A percentile compares a stretch with the other conserved stretches of the same genome.
These are phyloP conservation scores for Apophysomyces trapeziformis DNA, from an alignment of 371 early-diverging fungal species.

Conservation along the genomic window DNA sequence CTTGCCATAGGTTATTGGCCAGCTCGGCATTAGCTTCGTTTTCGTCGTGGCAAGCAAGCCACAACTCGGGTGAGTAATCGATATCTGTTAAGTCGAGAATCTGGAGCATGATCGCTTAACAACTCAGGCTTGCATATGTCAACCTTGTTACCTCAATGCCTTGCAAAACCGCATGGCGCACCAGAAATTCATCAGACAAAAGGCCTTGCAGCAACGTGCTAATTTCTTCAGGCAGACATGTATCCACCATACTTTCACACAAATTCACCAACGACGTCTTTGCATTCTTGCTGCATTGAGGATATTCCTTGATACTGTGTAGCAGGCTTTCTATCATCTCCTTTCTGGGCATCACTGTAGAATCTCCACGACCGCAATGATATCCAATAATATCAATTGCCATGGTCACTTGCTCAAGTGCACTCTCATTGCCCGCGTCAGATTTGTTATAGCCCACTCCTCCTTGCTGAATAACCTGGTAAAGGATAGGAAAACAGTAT, in stretches of 20 bases:
- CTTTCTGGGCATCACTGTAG: slow-evolving; percentile 65
- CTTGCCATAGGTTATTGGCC: slow-evolving; percentile 82
- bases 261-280: slow-evolving; percentile 66
- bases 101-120: slow-evolving; percentile 2
- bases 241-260: slow-evolving; percentile 72
- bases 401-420: slow-evolving; percentile 77
- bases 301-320: slow-evolving; percentile 72
- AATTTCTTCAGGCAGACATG: slow-evolving; percentile 58
- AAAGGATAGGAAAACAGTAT: slow-evolving; percentile 82
- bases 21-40: slow-evolving; percentile 69
- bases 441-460: slow-evolving; percentile 60
- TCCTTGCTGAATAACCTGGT: slow-evolving; percentile 69
- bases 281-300: slow-evolving; percentile 64
- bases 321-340: slow-evolving; percentile 76
- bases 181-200: slow-evolving; percentile 72
- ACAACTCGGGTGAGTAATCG: slow-evolving; percentile 64
- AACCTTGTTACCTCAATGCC: slow-evolving; percentile 61
- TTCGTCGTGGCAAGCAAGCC: slow-evolving; percentile 75
- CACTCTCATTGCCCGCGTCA: slow-evolving; percentile 50
- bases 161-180: slow-evolving; percentile 79
- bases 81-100: slow-evolving; percentile 70
- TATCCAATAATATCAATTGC: slow-evolving; percentile 76
- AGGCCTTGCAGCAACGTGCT: slow-evolving; percentile 75
- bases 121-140: slow-evolving; percentile 3
- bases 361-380: slow-evolving; percentile 63